Evolutionary conservation across 179 eudicot species (phyloP), one percentile per base, ranked within the genome.

Genomic region (Amaranthus tricolor): DNA sequence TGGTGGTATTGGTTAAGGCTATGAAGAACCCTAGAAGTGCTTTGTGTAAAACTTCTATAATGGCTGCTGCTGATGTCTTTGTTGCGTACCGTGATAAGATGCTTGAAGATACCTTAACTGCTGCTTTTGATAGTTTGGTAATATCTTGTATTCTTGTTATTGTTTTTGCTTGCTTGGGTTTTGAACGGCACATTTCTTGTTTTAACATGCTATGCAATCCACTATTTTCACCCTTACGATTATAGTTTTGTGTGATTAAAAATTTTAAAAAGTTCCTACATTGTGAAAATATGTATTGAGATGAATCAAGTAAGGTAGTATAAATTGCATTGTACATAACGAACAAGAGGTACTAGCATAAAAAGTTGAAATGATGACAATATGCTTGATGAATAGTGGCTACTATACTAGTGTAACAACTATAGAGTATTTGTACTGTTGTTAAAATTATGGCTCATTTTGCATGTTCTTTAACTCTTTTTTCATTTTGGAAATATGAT

Each of bases 1-100:
- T 89, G 83, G 56, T 79, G 64, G 86, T 91, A 77, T 62, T 89
- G 84, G 95, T 93, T 82, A 95, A 93, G 84, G 77, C 97, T 65
- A 89, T 93, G 86, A 93, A 95, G 88, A 95, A 93, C 62, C 99
- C 99, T 20, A 91, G 99, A 85, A 95, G 99, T 89, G 97, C 99
- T 58, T 75, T 95, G 74, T 84, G 88, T 84, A 95, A 95, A 85
- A 95, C 97, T n/a, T 83, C 99, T 5, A 90, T 95, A 78, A 95
- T 95, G 99, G 89, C 99, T 81, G 83, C 97, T 57, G 76, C 90
- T 54, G 99, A 95, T 89, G 56, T 93, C 70, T 90, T 89, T 68
- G 82, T 74, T 64, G 88, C 86, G 31, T 93, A 79, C 71, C 86
- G 91, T 63, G 93, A 88, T 80, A 81, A 86, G 78, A 68, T 94